Base-by-base conservation (phyloP, 495 filamentous ascomycete genomes). In the Aspergillus ellipticus region DNA sequence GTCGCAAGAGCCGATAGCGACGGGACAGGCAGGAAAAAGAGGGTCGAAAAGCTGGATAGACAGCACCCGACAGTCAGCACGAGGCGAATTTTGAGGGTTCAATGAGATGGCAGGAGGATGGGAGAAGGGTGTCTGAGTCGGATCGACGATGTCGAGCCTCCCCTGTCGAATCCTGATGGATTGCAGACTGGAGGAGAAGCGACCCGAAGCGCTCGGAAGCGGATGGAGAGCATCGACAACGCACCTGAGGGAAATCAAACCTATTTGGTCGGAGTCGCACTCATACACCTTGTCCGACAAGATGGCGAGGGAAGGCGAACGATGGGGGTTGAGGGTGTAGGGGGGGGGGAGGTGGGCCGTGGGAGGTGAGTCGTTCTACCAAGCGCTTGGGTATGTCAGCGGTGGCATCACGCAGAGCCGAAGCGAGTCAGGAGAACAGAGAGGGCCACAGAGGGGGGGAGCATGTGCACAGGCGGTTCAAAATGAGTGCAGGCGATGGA, bases 341-440 rank as follows among this genome's bases (percentile, higher is more conserved):
- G 58, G 58, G 62, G 65, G 54, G 56, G 68, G 65, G 66, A 60
- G 59, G 67, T 63, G 63, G 46, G 58, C 20, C 39, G 53, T 52
- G 63, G 54, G 45, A 55, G 49, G 58, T 57, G 51, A 57, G 64
- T 65, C 51, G 62, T 58, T 71, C 67, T 70, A 70, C 66, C 63
- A 74, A 71, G 72, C 72, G 72, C 67, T 74, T 68, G 64, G 66
- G 66, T 65, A 70, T 68, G 73, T 74, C 70, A 76, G 73, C 70
- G 69, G 63, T 74, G 70, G 59, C 58, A 69, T 66, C 68, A 57
- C 57, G 50, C 56, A 65, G 58, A 56, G 49, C 59, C 53, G 47
- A 62, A 58, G 59, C 56, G 58, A 59, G 55, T 56, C 62, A 62
- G 58, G 62, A 58, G 59, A 64, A 49, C 55, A 70, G 58, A 58